These are phyloP conservation scores for Wilhelminamyces savonicus DNA, from an alignment of 805 yeast species.

Conservation along the genomic window DNA sequence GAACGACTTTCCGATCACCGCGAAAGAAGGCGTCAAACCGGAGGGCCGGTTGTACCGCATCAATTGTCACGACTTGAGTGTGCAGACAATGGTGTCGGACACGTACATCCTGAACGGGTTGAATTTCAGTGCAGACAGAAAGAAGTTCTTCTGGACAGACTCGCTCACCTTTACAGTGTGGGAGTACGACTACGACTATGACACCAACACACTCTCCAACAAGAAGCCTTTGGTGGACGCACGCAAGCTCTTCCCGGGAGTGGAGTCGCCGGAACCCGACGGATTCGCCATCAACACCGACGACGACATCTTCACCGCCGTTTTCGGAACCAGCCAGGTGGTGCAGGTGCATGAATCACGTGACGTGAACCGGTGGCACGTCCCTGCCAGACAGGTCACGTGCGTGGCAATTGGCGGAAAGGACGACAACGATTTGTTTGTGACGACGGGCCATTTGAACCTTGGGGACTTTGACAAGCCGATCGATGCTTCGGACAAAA, in stretches of 20 bases:
- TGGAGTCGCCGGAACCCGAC: constrained; percentile 60
- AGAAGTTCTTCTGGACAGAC: constrained; percentile 35
- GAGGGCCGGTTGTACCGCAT: constrained; percentile 47
- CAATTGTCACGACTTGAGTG: constrained; percentile 22
- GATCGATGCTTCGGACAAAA: constrained; percentile 15
- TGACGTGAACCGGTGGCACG: too few species aligned
- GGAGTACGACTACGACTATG: constrained; percentile 31
- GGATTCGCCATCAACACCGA: constrained; percentile 59
- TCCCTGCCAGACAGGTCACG: constrained; percentile 59
- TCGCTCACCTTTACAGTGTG: constrained; percentile 28
- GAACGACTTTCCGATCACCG: constrained; percentile 43
- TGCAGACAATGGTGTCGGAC: constrained; percentile 28
- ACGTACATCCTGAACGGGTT: constrained; percentile 62
- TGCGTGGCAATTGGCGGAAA: constrained; percentile 60
- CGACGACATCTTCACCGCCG: constrained; percentile 57
- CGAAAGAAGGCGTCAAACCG: constrained; percentile 21
- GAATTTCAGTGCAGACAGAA: constrained; percentile 25
- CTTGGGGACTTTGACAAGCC: constrained; percentile 30
- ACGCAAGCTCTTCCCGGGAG: constrained; percentile 8
- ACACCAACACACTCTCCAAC: constrained; percentile 21
- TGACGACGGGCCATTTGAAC: constrained; percentile 59
- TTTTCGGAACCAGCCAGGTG: constrained; percentile 56
- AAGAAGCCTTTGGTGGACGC: constrained; percentile 16
- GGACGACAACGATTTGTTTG: constrained; percentile 49
- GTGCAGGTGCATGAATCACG: too few species aligned